Percentiles rank a stretch among this genome's conserved stretches.
These are phyloP conservation scores for Prosopis cineraria DNA, from an alignment of 306 rosid genomes.

Conservation along the genomic window DNA sequence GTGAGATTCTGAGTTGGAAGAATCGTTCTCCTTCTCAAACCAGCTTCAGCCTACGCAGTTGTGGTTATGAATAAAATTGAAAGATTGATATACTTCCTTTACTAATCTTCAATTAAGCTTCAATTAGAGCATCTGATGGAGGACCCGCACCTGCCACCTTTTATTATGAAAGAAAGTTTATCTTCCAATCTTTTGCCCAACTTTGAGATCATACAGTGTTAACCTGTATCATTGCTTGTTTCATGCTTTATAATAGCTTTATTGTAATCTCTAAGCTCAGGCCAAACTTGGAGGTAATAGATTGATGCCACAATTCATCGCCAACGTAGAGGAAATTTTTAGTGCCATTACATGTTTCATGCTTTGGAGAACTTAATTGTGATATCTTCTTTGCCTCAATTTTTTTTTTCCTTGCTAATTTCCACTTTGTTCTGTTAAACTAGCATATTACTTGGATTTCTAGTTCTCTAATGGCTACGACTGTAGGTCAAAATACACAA, in stretches of 20 bases:
- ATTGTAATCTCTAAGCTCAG: not conserved
- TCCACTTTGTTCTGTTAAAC: not conserved
- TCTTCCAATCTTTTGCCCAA: not conserved
- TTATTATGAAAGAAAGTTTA: not conserved
- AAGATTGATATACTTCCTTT: too few relatives aligned
- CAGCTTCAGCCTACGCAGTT: not conserved
- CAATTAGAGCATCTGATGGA: conserved; percentile 3
- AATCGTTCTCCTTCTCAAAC: not conserved
- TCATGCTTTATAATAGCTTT: not conserved
- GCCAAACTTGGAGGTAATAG: not conserved
- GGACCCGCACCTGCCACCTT: not conserved
- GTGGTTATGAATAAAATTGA: too few relatives aligned
- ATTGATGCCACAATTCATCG: not conserved
- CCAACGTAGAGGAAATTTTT: not conserved
- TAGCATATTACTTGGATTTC: not conserved
- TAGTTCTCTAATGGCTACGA: not conserved
- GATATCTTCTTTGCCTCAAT: not conserved
- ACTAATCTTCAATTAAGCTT: not conserved
- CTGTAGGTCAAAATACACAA: conserved; percentile 92
- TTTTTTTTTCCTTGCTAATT: not conserved
- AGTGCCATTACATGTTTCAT: conserved; percentile 5
- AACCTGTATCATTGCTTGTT: not conserved
- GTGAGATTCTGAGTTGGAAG: not conserved
- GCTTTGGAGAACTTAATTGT: not conserved
- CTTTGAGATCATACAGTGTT: not conserved